These are phyloP conservation scores for Rubia yunnanensis DNA, from an alignment of 257 asterid species.

Conservation along the genomic window DNA sequence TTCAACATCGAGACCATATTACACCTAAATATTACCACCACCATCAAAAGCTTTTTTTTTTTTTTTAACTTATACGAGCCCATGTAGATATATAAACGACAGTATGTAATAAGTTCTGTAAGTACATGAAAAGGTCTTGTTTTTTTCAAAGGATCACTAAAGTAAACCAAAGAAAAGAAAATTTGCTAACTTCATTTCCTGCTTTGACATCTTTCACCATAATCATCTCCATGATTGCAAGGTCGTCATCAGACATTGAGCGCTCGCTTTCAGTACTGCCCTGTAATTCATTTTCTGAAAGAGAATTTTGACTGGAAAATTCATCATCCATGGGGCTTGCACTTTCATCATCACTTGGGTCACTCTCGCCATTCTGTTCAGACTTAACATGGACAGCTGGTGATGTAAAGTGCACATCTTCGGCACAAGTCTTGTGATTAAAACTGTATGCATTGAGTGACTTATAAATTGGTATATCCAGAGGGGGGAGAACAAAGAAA, in stretches of 20 bases:
- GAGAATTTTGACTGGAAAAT: constrained; percentile 18
- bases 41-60: no score
- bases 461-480: constrained; percentile 12
- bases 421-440: constrained; percentile 90
- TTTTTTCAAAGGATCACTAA: background rate
- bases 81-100: background rate
- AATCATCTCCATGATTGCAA: constrained; percentile 64
- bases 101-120: background rate
- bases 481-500: background rate
- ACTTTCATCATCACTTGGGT: constrained; percentile 17
- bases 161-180: constrained; percentile 6
- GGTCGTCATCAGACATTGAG: constrained; percentile 34
- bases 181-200: constrained; percentile 51
- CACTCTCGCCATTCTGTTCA: constrained; percentile 25
- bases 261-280: constrained; percentile 37
- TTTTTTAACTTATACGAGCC: background rate
- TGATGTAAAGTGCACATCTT: constrained; percentile 83
- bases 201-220: constrained; percentile 70
- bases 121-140: background rate
- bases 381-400: constrained; percentile 40
- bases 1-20: no score
- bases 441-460: constrained; percentile 50
- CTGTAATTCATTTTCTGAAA: constrained; percentile 21
- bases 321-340: constrained; percentile 29
- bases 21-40: no score